These are phyloP conservation scores for Penicillium palitans DNA, from an alignment of 2,329 filamentous ascomycete genomes.

Conservation along the genomic window DNA sequence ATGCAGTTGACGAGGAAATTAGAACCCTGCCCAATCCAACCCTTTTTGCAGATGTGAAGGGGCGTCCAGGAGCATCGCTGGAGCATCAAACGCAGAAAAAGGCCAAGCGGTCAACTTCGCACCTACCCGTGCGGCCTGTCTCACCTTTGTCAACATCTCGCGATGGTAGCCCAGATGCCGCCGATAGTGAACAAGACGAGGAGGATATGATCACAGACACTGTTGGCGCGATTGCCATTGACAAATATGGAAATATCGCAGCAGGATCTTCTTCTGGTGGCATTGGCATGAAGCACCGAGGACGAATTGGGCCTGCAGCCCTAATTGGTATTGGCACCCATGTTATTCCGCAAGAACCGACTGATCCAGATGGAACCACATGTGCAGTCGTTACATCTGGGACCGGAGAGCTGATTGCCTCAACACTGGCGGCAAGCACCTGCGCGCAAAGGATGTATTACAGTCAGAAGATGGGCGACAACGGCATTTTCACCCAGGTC, in stretches of 20 bases:
- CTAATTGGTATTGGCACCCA: conserved; percentile 88
- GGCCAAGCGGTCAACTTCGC: background rate
- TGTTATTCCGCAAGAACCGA: conserved; percentile 73
- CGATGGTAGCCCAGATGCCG: background rate
- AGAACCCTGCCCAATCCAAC: background rate
- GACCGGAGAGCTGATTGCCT: conserved; percentile 97
- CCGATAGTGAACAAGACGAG: background rate
- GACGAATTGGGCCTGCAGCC: conserved; percentile 87
- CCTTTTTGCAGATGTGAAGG: background rate
- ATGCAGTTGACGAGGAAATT: background rate
- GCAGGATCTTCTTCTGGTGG: conserved; percentile 95
- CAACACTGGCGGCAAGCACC: conserved; percentile 82
- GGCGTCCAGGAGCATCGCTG: background rate
- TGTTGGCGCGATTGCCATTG: conserved; percentile 91
- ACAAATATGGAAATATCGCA: conserved; percentile 81
- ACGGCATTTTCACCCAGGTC: conserved; percentile 64
- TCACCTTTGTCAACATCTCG: background rate
- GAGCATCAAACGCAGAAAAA: background rate
- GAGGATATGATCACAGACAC: conserved; percentile 80
- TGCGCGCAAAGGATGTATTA: conserved; percentile 85
- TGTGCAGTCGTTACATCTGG: conserved; percentile 89
- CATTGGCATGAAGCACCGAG: conserved; percentile 96
- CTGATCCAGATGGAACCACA: conserved; percentile 66
- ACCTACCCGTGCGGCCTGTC: background rate
- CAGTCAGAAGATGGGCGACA: conserved; percentile 58